These are phyloP conservation scores for Neonectria punicea DNA, from an alignment of 2,329 filamentous ascomycete genomes.

Conservation along the genomic window DNA sequence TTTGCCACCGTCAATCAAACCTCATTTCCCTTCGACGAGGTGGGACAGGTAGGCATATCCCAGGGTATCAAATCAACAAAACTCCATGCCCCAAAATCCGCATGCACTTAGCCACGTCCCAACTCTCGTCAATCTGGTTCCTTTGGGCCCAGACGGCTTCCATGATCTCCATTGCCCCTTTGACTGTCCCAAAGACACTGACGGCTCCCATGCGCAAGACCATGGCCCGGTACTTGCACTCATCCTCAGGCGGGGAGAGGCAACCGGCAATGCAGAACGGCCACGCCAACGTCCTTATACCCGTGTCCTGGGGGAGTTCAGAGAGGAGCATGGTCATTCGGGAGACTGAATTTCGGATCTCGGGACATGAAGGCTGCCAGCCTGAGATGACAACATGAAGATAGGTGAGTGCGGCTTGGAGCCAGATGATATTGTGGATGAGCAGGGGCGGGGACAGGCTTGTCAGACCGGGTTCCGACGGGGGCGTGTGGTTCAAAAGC, in stretches of 20 bases:
- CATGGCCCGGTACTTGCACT: constrained; percentile 55
- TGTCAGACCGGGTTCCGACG: constrained; percentile 33
- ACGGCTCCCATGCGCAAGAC: constrained; percentile 54
- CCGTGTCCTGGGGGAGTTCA: constrained; percentile 44
- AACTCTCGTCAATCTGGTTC: constrained; percentile 53
- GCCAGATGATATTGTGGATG: constrained; percentile 56
- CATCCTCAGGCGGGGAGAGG: constrained; percentile 52
- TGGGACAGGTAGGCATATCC: neutral
- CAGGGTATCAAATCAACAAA: constrained; percentile 51
- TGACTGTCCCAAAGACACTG: constrained; percentile 57
- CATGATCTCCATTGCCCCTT: constrained; percentile 57
- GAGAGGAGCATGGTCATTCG: constrained; percentile 49
- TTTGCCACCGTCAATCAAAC: neutral
- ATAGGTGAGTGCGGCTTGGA: constrained; percentile 59
- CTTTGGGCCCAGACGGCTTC: constrained; percentile 57
- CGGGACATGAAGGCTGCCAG: constrained; percentile 59
- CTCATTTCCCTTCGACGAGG: neutral
- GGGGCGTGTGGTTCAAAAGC: constrained; percentile 37
- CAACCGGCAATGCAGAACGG: constrained; percentile 57
- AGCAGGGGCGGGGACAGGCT: constrained; percentile 38
- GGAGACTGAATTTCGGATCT: constrained; percentile 51
- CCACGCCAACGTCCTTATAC: constrained; percentile 52
- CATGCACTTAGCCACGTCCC: constrained; percentile 57
- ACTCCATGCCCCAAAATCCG: constrained; percentile 53
- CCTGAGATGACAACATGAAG: constrained; percentile 60